These are phyloP conservation scores for Trametopsis cervina DNA, from an alignment of 768 basidiomycete genomes.

Conservation along the genomic window DNA sequence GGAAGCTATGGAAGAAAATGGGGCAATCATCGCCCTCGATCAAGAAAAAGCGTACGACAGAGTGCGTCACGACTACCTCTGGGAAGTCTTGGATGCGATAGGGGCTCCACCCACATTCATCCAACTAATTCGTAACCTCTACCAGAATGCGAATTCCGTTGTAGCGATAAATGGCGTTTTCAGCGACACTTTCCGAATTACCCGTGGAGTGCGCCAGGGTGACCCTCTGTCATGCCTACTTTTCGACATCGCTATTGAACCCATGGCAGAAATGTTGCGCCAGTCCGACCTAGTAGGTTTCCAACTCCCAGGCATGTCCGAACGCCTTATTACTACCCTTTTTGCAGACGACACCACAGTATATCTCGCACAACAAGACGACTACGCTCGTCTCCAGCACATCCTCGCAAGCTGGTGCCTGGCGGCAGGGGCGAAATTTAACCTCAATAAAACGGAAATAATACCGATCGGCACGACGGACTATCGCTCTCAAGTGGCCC, in stretches of 20 bases:
- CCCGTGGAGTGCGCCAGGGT: constrained; percentile 15
- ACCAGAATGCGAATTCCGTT: constrained; percentile 5
- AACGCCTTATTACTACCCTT: constrained; percentile 24
- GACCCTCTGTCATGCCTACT: too few relatives aligned
- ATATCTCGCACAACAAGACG: constrained; percentile 10
- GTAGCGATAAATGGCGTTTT: constrained; percentile 11
- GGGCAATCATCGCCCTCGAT: constrained; percentile 10
- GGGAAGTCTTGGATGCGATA: constrained; percentile 1
- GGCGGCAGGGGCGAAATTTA: constrained; percentile 3
- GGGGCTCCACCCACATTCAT: constrained; percentile 8
- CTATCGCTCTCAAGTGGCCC: too few relatives aligned
- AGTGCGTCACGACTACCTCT: constrained; percentile 14
- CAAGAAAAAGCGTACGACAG: too few relatives aligned
- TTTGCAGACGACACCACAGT: constrained; percentile 38
- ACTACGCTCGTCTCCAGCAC: neutral
- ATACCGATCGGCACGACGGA: neutral
- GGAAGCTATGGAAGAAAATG: constrained; percentile 8
- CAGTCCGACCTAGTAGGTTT: constrained; percentile 7
- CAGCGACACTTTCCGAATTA: neutral
- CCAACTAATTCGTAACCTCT: constrained; percentile 6
- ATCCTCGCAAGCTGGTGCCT: constrained; percentile 4
- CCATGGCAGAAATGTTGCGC: constrained; percentile 8
- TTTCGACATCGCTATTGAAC: too few relatives aligned
- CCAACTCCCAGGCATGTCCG: constrained; percentile 10
- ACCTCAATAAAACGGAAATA: neutral